phyloP scores from a whole-genome alignment of 176 grass and related monocot species.

The Bothriochloa decipiens region DNA sequence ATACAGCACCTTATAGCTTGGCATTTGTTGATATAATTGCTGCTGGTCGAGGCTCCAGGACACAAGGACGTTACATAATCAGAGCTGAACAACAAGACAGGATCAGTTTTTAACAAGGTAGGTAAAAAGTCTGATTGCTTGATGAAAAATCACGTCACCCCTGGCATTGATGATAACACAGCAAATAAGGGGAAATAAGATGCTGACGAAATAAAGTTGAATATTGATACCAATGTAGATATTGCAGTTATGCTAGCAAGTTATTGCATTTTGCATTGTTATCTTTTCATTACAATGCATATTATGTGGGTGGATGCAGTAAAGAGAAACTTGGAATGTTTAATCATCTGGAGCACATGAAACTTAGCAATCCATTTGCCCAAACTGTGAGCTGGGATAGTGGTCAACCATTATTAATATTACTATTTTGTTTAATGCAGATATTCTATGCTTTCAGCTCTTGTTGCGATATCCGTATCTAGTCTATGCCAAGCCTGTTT shows the following conservation, averaged over 20 bases:
- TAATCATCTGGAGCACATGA: background rate
- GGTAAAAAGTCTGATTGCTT: background rate
- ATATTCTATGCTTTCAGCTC: background rate
- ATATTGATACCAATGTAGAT: background rate
- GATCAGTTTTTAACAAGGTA: constrained; percentile 1
- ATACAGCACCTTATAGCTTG: constrained; percentile 47
- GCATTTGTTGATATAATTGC: constrained; percentile 45
- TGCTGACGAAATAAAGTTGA: constrained; percentile 19
- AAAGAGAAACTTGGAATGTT: background rate
- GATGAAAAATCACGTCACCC: background rate
- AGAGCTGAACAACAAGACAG: constrained; percentile 43
- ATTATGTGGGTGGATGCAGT: background rate
- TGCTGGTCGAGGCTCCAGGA: constrained; percentile 51
- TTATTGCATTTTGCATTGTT: background rate
- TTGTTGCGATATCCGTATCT: background rate
- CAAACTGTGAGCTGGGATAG: background rate
- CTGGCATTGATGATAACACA: background rate
- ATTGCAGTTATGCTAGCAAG: no score
- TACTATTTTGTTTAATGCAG: background rate
- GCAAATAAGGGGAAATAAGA: background rate
- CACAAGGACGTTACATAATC: constrained; percentile 65
- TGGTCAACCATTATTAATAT: background rate
- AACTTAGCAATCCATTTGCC: background rate
- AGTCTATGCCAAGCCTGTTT: background rate
- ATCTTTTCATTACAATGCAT: background rate